Evolutionary conservation across 805 yeast genomes (phyloP), one percentile per base, ranked within the genome.

Genomic region (Kluyveromyces aestuarii): DNA sequence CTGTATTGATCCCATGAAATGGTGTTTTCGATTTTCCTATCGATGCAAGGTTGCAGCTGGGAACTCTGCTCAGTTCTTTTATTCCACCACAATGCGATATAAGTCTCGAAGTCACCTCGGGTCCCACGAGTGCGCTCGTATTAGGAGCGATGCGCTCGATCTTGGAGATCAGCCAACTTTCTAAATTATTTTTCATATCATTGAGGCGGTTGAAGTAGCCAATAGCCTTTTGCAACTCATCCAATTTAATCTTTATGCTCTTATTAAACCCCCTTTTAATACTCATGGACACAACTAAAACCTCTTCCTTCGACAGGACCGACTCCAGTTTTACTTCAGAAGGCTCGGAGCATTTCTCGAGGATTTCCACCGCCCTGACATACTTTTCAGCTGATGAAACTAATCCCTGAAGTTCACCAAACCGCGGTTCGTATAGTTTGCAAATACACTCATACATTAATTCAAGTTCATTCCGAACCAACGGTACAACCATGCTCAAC

Each of bases 31-130:
- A 66, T 40, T 73, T 74, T 0, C 96, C 96, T 44, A 87, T 68
- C 0, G 95, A 79, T 0, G 96, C 81, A 19, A 91, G 58, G 60
- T 91, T 91, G 57, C 97, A 87, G 3, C 96, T 74, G 0, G 96
- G 96, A 0, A 86, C 78, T 30, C 65, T 68, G 2, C 88, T 79
- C 9, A 91, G 67, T 7, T 78, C 81, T 11, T 68, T 68, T 5
- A 91, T 63, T 0, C 95, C 88, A 2, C 95, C 95, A 1, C 78
- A 69, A 16, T 76, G 71, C 1, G 87, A 76, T 21, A 91, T 67
- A 16, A 93, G 64, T 56, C 84, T 87, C 0, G 95, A 83, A 0
- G 96, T 79, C 0, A 85, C 76, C 6, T 75, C 69, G 0, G 95
- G 70, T 0, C 96, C 95, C 2, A 91, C 72, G 8, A 93, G 68